phyloP scores from a whole-genome alignment of 176 grass and related monocot species.

The Thalia dealbata region DNA sequence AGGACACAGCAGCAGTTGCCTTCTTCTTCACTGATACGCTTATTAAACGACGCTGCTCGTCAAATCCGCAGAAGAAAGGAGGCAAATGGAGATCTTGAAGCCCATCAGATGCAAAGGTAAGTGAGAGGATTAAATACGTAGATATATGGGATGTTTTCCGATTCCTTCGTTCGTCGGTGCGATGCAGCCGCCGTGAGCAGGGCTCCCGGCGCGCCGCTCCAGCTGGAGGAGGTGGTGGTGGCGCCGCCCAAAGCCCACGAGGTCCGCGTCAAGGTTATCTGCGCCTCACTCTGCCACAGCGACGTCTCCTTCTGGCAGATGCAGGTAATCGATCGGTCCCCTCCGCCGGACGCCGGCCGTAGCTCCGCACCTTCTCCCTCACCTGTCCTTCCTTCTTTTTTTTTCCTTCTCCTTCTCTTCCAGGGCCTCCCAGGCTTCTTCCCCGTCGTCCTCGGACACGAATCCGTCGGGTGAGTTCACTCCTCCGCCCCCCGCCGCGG shows the following conservation, averaged over 20 bases:
- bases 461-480: slow-evolving; percentile 49
- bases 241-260: slow-evolving; percentile 55
- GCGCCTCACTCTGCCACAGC: slow-evolving; percentile 64
- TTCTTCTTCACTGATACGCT: no score
- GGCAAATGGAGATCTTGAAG: slow-evolving; percentile 8
- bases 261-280: slow-evolving; percentile 51
- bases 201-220: slow-evolving; percentile 40
- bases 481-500: slow-evolving; percentile 19
- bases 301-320: slow-evolving; percentile 60
- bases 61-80: not conserved
- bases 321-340: slow-evolving; percentile 25
- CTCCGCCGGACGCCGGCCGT: not conserved
- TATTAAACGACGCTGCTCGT: no score
- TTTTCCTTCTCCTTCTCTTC: not conserved
- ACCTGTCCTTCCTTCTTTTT: no score
- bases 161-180: not conserved
- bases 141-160: not conserved
- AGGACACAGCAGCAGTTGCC: no score
- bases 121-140: not conserved
- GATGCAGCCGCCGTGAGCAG: slow-evolving; percentile 54
- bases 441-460: slow-evolving; percentile 53
- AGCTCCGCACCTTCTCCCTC: no score
- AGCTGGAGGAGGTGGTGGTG: slow-evolving; percentile 64
- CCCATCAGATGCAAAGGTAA: slow-evolving; percentile 62
- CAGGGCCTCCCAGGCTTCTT: slow-evolving; percentile 11